phyloP scores from a whole-genome alignment of 2,329 filamentous ascomycete species.

The Clonostachys byssicola region DNA sequence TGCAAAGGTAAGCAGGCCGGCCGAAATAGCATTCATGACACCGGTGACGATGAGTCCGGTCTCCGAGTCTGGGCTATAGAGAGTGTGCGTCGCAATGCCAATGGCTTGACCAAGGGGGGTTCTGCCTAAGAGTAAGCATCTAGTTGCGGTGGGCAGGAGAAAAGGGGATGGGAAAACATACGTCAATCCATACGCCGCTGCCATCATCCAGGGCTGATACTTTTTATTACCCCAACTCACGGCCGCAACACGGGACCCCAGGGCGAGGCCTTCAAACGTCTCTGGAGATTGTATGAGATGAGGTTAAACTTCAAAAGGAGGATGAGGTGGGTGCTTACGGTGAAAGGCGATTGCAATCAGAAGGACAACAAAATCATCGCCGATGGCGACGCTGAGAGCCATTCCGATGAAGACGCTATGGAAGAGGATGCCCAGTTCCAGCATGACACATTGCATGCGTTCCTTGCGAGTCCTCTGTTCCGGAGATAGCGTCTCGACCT shows the following conservation, averaged over 20 bases:
- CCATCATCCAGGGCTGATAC: slow-evolving; percentile 51
- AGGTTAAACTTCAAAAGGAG: not conserved
- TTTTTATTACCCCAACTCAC: slow-evolving; percentile 35
- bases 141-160: too few relatives aligned
- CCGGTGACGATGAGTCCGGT: slow-evolving; percentile 67
- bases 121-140: too few relatives aligned
- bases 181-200: slow-evolving; percentile 51
- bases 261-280: slow-evolving; percentile 52
- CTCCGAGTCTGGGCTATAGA: slow-evolving; percentile 65
- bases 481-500: slow-evolving; percentile 11
- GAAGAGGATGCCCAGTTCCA: slow-evolving; percentile 68
- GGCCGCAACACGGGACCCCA: slow-evolving; percentile 60
- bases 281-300: slow-evolving; percentile 16
- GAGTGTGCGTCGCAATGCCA: slow-evolving; percentile 62
- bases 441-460: slow-evolving; percentile 70
- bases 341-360: slow-evolving; percentile 77
- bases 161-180: too few relatives aligned
- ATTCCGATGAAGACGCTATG: slow-evolving; percentile 77
- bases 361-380: slow-evolving; percentile 73
- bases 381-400: slow-evolving; percentile 74
- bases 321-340: slow-evolving; percentile 24
- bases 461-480: slow-evolving; percentile 59
- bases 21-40: slow-evolving; percentile 70
- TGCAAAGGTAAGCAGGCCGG: slow-evolving; percentile 67
- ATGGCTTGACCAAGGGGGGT: slow-evolving; percentile 72